These are phyloP conservation scores for Leccinum subgranulosum DNA, from an alignment of 768 basidiomycete species.

Conservation along the genomic window DNA sequence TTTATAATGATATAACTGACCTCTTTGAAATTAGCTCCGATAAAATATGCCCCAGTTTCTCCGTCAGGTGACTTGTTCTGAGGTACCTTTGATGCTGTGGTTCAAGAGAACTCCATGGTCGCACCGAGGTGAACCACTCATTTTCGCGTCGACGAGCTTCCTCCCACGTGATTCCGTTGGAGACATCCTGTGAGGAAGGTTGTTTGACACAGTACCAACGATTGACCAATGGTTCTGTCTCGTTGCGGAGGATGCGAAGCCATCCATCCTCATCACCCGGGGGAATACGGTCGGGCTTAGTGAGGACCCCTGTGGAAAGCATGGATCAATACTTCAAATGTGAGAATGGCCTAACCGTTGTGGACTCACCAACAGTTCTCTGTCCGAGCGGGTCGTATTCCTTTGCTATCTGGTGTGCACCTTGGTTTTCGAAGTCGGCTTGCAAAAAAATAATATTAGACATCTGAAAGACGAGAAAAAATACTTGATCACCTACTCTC, in stretches of 20 bases:
- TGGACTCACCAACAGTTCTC: conserved; percentile 61
- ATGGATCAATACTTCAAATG: conserved; percentile 25
- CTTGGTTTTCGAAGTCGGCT: conserved; percentile 84
- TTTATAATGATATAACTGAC: conserved; percentile 32
- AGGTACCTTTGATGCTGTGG: conserved; percentile 48
- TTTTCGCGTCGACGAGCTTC: conserved; percentile 57
- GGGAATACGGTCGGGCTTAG: conserved; percentile 63
- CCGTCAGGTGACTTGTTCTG: conserved; percentile 54
- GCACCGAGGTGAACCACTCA: conserved; percentile 49
- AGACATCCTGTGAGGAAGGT: conserved; percentile 28
- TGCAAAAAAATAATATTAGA: conserved; percentile 38
- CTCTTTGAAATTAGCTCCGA: conserved; percentile 61
- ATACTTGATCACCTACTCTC: conserved; percentile 19
- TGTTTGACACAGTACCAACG: conserved; percentile 42
- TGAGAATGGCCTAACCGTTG: conserved; percentile 47
- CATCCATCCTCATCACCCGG: conserved; percentile 36
- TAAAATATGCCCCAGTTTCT: conserved; percentile 55
- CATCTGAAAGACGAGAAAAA: conserved; percentile 5
- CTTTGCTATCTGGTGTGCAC: conserved; percentile 64
- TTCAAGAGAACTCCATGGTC: conserved; percentile 57
- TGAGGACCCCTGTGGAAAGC: conserved; percentile 37
- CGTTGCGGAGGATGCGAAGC: conserved; percentile 56
- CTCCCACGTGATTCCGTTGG: conserved; percentile 43
- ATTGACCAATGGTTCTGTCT: conserved; percentile 33
- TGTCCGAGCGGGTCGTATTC: conserved; percentile 56